phyloP scores from a whole-genome alignment of 768 basidiomycete species.

The Dentipellis fragilis region DNA sequence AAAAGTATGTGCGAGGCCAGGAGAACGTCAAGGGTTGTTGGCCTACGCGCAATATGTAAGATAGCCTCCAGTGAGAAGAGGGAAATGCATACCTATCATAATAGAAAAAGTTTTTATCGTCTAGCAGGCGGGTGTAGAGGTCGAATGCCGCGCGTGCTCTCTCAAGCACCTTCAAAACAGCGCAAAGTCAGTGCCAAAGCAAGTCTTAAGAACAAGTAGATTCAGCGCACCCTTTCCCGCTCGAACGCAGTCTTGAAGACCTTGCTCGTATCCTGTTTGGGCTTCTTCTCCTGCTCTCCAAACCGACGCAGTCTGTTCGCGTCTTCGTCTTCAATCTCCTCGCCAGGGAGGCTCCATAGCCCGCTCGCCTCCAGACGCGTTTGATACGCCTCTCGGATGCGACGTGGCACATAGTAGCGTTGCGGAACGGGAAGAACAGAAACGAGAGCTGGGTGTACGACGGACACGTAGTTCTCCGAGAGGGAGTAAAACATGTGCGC shows the following conservation, averaged over 20 bases:
- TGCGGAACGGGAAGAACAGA: conserved; percentile 56
- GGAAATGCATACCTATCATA: conserved; percentile 30
- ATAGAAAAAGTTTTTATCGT: conserved; percentile 40
- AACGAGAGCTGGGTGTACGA: conserved; percentile 46
- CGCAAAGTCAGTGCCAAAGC: neutral
- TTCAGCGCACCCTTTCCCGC: conserved; percentile 43
- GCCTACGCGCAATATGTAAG: conserved; percentile 27
- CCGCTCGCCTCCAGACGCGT: conserved; percentile 53
- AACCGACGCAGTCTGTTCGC: conserved; percentile 22
- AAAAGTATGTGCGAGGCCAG: conserved; percentile 63
- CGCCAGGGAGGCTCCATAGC: conserved; percentile 42
- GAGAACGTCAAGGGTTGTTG: conserved; percentile 52
- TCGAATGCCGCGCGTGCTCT: conserved; percentile 49
- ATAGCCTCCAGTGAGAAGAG: neutral
- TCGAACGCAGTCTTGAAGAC: conserved; percentile 48
- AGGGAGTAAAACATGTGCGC: conserved; percentile 54
- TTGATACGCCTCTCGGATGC: conserved; percentile 47
- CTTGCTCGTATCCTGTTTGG: conserved; percentile 21
- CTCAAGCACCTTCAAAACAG: conserved; percentile 38
- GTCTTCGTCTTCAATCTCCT: conserved; percentile 34
- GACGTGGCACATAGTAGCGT: conserved; percentile 60
- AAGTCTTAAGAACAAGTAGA: neutral
- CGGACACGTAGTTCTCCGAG: conserved; percentile 47
- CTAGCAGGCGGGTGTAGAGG: conserved; percentile 47
- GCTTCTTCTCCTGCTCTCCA: conserved; percentile 18